Conservation (phyloP, 179 eudicot species). For the Corrigiola litoralis region DNA sequence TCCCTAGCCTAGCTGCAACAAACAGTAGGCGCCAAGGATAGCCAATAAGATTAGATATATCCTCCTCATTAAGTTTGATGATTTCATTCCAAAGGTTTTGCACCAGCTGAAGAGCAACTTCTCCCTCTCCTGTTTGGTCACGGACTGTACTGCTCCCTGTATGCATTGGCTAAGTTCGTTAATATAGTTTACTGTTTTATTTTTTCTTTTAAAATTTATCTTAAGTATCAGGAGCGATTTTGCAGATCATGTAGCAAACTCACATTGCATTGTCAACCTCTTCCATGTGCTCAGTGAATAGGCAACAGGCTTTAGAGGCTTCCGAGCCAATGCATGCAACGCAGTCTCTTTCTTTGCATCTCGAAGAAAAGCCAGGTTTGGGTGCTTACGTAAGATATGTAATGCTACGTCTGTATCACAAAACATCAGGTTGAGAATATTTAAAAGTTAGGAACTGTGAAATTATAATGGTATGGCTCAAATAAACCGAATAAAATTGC, state of each 20-base stretch:
- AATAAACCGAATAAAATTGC: too few species aligned
- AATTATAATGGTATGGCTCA: too few species aligned
- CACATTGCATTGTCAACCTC: slow-evolving; percentile 13
- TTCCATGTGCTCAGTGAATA: slow-evolving; percentile 10
- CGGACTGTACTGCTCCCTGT: neutral
- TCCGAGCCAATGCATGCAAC: slow-evolving; percentile 30
- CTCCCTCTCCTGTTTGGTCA: slow-evolving; percentile 1
- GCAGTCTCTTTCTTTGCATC: slow-evolving; percentile 26
- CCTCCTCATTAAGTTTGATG: slow-evolving; percentile 10
- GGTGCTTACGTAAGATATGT: slow-evolving; percentile 4
- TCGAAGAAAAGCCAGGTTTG: slow-evolving; percentile 6
- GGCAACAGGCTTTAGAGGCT: slow-evolving; percentile 14
- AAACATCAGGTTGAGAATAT: neutral
- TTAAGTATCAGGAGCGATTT: too few species aligned
- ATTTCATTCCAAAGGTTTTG: slow-evolving; percentile 26
- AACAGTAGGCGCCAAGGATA: slow-evolving; percentile 26
- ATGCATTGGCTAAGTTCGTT: too few species aligned
- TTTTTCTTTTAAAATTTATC: too few species aligned
- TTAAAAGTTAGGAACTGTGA: too few species aligned
- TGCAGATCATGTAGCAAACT: neutral
- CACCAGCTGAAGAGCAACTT: slow-evolving; percentile 8
- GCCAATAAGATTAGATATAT: slow-evolving; percentile 14
- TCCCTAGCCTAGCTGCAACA: slow-evolving; percentile 22
- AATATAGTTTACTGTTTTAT: neutral
- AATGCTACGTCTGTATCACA: slow-evolving; percentile 17